Conservation (phyloP, 2,329 filamentous ascomycete genomes). For the Colletotrichum graminicola region DNA sequence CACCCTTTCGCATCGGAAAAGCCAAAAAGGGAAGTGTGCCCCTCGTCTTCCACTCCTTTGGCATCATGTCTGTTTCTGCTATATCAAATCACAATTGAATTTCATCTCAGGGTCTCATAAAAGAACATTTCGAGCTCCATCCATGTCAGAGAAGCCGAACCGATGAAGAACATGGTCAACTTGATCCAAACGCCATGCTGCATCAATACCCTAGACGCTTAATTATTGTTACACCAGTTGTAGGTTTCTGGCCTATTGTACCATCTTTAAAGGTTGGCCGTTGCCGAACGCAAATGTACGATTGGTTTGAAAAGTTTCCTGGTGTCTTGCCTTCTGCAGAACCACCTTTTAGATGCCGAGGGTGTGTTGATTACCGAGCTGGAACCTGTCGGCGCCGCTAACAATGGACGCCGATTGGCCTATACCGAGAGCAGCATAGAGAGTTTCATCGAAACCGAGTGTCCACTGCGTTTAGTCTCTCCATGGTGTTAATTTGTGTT, state of each 20-base stretch:
- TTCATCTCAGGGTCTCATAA: neutral
- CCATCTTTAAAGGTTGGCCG: neutral
- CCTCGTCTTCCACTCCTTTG: neutral
- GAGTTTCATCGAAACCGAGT: neutral
- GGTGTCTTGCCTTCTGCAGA: neutral
- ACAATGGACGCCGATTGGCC: neutral
- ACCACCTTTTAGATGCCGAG: neutral
- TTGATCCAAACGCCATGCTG: too few relatives aligned
- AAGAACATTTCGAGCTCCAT: neutral
- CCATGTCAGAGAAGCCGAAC: neutral
- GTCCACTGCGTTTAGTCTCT: neutral
- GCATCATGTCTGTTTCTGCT: conserved; percentile 12
- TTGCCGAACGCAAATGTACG: neutral
- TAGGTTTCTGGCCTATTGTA: neutral
- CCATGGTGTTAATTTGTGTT: neutral
- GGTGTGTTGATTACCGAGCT: neutral
- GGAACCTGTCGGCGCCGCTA: neutral
- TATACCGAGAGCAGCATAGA: neutral
- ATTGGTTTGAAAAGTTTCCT: neutral
- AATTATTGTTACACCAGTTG: neutral
- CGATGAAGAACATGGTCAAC: too few relatives aligned
- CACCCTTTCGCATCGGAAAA: conserved; percentile 26
- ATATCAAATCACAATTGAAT: conserved; percentile 6
- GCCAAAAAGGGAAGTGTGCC: conserved; percentile 19
- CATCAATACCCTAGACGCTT: neutral